Evolutionary conservation across 2,329 filamentous ascomycete species (phyloP), one percentile per base, ranked within the genome.

Genomic region (Bipolaris oryzae): DNA sequence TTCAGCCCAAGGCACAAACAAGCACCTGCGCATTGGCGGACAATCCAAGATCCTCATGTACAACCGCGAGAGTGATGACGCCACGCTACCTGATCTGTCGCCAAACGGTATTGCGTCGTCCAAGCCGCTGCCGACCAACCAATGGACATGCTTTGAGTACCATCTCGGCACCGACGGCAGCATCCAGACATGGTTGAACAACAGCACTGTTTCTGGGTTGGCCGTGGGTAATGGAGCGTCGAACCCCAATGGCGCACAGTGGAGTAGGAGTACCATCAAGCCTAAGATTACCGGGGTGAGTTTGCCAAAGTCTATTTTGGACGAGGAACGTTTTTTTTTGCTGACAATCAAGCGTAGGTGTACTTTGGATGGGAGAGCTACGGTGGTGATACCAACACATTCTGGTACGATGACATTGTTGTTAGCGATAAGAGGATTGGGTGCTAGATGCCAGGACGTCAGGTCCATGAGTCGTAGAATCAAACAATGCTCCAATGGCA

Each of bases 281-380:
- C 84, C 85, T 4, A 82, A 82, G 67, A 75, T 85, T 52, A 81
- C 81, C 0, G 84, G 69, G 7, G 75, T 44, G 25, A 44, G 42
- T 44, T 11, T 1, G 25, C 2, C 15, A 16, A 31, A 16, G 31
- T 28, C 16, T 9, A 16, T 33, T 16, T 13, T 20, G 10, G 1
- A 7, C 1, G 1, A 6, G 4, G 23, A 23, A n/a, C 13, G 10
- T 42, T 15, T 31, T 44, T 44, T 44, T 44, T 44, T 44, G 25
- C 42, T 44, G 10, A 44, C 25, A 16, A 16, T 20, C 7, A 3
- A 20, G 21, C 16, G 18, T 9, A 44, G 42, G 42, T 87, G 25
- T 85, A 87, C 73, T 87, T 87, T 60, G 85, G 85, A 0, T 87
- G 85, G 85, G 85, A 87, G 77, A 83, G 81, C 4, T 87, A 87